Conservation (phyloP, 2,329 filamentous ascomycete species). For the Phialophora macrospora region DNA sequence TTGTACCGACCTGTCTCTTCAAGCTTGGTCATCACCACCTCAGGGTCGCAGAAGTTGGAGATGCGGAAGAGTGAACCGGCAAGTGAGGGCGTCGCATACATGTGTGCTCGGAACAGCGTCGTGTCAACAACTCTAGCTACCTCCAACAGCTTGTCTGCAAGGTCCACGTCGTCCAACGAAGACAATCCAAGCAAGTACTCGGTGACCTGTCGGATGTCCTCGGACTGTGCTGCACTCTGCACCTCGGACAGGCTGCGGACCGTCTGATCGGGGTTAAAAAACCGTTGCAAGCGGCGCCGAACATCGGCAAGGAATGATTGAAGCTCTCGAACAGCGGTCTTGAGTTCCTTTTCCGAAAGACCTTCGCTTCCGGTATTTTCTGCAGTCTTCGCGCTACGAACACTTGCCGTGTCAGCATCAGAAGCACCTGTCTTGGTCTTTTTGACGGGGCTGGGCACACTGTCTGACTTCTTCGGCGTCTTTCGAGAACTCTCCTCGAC, state of each 20-base stretch:
- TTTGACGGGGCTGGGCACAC: conserved; percentile 23
- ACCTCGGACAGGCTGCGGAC: conserved; percentile 45
- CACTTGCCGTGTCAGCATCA: conserved; percentile 31
- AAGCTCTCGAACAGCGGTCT: conserved; percentile 77
- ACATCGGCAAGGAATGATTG: conserved; percentile 88
- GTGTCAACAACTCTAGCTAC: conserved; percentile 90
- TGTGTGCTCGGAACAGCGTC: conserved; percentile 90
- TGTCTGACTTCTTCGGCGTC: conserved; percentile 26
- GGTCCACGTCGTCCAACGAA: conserved; percentile 61
- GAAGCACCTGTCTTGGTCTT: conserved; percentile 24
- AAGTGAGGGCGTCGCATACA: conserved; percentile 85
- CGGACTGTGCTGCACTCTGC: conserved; percentile 43
- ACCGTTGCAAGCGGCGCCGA: conserved; percentile 66
- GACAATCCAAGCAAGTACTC: conserved; percentile 54
- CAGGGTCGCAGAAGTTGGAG: conserved; percentile 94
- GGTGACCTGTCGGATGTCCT: conserved; percentile 53
- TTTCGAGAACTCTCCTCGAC: conserved; percentile 11
- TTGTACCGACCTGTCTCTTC: conserved; percentile 87
- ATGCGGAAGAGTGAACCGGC: conserved; percentile 91
- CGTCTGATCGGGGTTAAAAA: conserved; percentile 63
- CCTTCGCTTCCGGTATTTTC: conserved; percentile 26
- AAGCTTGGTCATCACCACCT: conserved; percentile 90
- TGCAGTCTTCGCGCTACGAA: conserved; percentile 26
- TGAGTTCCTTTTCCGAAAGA: conserved; percentile 76
- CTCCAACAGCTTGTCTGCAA: conserved; percentile 72